A percentile compares a stretch with the other conserved stretches of the same genome.
These are phyloP conservation scores for Pythium pyrilobum DNA, from an alignment of 352 stramenopile genomes.

Conservation along the genomic window DNA sequence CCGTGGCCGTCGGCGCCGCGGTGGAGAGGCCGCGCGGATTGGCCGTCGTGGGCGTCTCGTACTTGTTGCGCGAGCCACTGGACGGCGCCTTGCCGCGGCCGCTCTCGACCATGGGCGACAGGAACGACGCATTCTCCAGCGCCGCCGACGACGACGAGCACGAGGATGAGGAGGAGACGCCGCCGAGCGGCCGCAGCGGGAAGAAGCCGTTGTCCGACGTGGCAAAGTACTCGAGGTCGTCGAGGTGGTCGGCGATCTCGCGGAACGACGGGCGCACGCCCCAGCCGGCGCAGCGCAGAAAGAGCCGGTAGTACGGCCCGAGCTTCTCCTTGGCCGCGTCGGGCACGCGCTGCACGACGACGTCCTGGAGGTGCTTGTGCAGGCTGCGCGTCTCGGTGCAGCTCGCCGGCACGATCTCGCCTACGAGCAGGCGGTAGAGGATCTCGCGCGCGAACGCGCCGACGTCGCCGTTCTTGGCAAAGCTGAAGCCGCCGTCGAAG, in stretches of 20 bases:
- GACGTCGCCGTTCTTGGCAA: conserved; percentile 82
- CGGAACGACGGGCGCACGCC: conserved; percentile 74
- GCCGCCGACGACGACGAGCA: conserved; percentile 7
- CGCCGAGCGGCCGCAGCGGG: conserved; percentile 47
- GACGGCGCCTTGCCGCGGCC: conserved; percentile 24
- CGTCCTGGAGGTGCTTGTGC: conserved; percentile 70
- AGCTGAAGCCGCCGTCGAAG: conserved; percentile 67
- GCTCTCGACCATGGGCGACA: conserved; percentile 47
- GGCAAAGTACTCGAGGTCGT: conserved; percentile 77
- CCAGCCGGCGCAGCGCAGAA: conserved; percentile 71
- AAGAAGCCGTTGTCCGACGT: conserved; percentile 71
- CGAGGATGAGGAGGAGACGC: not conserved
- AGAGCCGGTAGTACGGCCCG: conserved; percentile 63
- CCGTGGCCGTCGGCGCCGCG: not conserved
- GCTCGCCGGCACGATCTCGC: conserved; percentile 69
- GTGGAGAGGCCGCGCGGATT: conserved; percentile 20
- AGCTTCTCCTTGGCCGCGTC: conserved; percentile 48
- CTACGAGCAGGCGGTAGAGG: conserved; percentile 70
- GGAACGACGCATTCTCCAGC: conserved; percentile 28
- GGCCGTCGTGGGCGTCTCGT: conserved; percentile 39
- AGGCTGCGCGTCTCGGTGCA: conserved; percentile 68
- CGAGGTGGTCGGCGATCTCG: conserved; percentile 74
- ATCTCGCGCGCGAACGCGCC: conserved; percentile 76
- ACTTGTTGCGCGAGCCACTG: conserved; percentile 54
- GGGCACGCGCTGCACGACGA: conserved; percentile 59